phyloP scores from a whole-genome alignment of 2,329 filamentous ascomycete species.

The Pleurostoma richardsiae region DNA sequence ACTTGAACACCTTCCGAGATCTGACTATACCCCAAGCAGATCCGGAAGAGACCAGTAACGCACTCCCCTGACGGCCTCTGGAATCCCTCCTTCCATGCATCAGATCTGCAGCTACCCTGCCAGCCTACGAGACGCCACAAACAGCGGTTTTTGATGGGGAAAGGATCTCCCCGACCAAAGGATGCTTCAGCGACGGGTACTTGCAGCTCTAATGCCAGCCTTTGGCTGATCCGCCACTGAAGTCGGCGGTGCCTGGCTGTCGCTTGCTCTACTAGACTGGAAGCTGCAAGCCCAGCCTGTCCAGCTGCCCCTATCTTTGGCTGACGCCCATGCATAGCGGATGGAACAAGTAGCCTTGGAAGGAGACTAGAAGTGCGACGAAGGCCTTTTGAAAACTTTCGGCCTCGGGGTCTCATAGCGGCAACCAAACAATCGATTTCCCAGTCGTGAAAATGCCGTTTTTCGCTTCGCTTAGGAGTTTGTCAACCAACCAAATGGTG shows the following conservation, averaged over 20 bases:
- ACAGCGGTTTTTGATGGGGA: constrained; percentile 34
- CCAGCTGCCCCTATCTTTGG: background rate
- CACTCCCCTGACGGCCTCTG: constrained; percentile 12
- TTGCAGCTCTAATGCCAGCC: constrained; percentile 30
- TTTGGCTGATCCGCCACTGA: constrained; percentile 26
- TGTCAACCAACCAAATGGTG: background rate
- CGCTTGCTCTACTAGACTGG: background rate
- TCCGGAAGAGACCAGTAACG: constrained; percentile 6
- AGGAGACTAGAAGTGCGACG: background rate
- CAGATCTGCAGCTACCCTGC: constrained; percentile 43
- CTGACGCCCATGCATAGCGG: background rate
- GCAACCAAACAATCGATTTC: background rate
- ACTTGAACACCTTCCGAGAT: constrained; percentile 1
- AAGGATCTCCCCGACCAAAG: constrained; percentile 27
- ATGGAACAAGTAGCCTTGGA: background rate
- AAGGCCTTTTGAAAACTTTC: background rate
- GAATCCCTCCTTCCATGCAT: constrained; percentile 34
- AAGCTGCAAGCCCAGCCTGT: background rate
- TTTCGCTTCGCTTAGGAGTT: background rate
- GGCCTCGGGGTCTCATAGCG: background rate
- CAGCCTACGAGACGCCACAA: constrained; percentile 42
- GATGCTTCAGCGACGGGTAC: constrained; percentile 29
- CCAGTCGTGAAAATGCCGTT: background rate
- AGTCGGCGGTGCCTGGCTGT: constrained; percentile 19
- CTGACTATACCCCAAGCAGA: background rate